A percentile compares a stretch with the other conserved stretches of the same genome.
phyloP scores from a whole-genome alignment of 306 rosid species.

The Lagenaria siceraria region DNA sequence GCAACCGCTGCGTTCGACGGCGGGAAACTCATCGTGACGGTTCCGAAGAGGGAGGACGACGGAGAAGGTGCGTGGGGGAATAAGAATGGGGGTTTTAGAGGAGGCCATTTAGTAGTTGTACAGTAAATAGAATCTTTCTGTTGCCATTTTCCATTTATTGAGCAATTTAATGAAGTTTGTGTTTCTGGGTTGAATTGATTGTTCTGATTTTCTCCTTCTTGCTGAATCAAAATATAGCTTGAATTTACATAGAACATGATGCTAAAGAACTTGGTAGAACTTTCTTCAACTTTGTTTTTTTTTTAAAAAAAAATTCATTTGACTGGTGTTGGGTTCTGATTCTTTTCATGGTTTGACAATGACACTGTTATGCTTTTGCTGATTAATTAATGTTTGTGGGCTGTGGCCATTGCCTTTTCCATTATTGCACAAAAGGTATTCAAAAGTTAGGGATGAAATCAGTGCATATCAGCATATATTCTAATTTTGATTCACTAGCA shows the following conservation, averaged over 20 bases:
- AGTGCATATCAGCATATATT: not conserved
- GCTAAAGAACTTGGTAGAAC: not conserved
- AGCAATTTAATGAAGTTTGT: not conserved
- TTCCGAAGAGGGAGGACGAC: slow-evolving; percentile 53
- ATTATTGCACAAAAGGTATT: not conserved
- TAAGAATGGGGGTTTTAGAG: slow-evolving; percentile 27
- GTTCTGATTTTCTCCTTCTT: not conserved
- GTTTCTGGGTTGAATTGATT: not conserved
- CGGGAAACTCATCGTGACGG: slow-evolving; percentile 83
- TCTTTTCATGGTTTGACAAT: not conserved
- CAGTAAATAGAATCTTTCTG: slow-evolving; percentile 22
- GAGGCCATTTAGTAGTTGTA: slow-evolving; percentile 77
- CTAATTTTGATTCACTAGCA: not conserved
- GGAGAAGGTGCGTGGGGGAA: slow-evolving; percentile 28
- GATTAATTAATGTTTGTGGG: not conserved
- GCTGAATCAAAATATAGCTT: not conserved
- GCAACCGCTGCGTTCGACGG: slow-evolving; percentile 66
- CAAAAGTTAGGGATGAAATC: not conserved
- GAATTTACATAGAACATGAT: not conserved
- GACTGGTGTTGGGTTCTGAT: not conserved
- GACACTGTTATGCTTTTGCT: not conserved
- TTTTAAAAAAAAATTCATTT: not conserved
- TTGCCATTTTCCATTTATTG: not conserved
- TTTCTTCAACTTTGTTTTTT: not conserved
- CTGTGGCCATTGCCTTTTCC: not conserved